Base-by-base conservation (phyloP, 495 filamentous ascomycete genomes). In the Cercophora sp. region DNA sequence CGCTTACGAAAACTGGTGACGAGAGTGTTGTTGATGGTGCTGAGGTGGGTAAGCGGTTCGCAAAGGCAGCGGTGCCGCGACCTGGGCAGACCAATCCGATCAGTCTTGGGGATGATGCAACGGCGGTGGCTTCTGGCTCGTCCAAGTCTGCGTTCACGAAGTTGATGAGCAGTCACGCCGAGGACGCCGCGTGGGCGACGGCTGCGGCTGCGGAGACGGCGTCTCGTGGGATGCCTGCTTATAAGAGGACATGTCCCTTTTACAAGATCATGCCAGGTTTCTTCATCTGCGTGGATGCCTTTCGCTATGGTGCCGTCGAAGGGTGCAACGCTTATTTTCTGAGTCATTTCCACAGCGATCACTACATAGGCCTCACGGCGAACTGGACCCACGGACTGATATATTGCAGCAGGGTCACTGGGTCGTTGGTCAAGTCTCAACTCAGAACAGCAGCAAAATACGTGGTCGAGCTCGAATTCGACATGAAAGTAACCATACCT, bases 181-280 rank as follows among this genome's bases (percentile, higher is more conserved):
- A 96, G 72, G 86, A 96, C 65, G 76, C 81, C 0, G 93, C 93
- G 1, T 97, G 94, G 94, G 83, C 88, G 1, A 79, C 77, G 3
- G 92, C 93, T 13, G 88, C 92, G 3, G 87, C 90, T 18, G 76
- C 86, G 0, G 89, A 96, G 64, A 70, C 79, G 4, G 78, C 83
- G 2, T 84, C 89, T 5, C 79, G 89, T 19, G 93, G 93, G n/a
- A 96, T 91, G 66, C 88, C 88, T 35, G 85, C 92, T 1, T 91
- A 90, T 65, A 78, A 90, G 60, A 79, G 94, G 45, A 95, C 87
- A 1, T 99, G 93, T 65, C 93, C 93, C 0, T 99, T 98, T 63
- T 99, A 97, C 72, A 99, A 99, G 67, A 95, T 97, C 52, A 80
- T 99, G 68, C 88, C 90, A 2, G 88, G 88, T 1, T 86, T 96